Evolutionary conservation across 169 alveolate genomes (phyloP).

Genomic region (Babesia bovis): DNA sequence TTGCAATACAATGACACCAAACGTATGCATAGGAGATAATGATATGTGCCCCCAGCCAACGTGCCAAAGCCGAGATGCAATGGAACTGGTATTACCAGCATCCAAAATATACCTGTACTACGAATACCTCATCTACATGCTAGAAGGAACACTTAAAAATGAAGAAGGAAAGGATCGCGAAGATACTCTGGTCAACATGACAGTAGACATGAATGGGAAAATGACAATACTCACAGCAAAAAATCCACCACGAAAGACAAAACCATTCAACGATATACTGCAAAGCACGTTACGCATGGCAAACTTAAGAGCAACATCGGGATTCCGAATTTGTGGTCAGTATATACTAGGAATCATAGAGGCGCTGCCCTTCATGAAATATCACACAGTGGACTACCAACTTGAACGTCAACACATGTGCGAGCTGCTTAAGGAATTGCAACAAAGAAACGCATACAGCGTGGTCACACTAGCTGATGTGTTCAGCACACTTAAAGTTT

Average conservation of each 20-base stretch:
- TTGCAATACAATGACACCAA: slow-evolving; percentile 61
- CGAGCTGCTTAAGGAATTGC: slow-evolving; percentile 40
- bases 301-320: slow-evolving; percentile 47
- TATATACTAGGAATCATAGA: slow-evolving; percentile 66
- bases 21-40: slow-evolving; percentile 51
- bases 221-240: slow-evolving; percentile 32
- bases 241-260: slow-evolving; percentile 31
- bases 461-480: slow-evolving; percentile 41
- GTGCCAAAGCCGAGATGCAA: slow-evolving; percentile 66
- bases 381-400: slow-evolving; percentile 63
- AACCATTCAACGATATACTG: slow-evolving; percentile 38
- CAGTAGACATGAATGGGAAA: slow-evolving; percentile 56
- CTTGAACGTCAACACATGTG: slow-evolving; percentile 54
- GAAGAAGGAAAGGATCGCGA: slow-evolving; percentile 2
- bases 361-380: slow-evolving; percentile 59
- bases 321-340: slow-evolving; percentile 58
- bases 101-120: slow-evolving; percentile 61
- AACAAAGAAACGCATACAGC: slow-evolving; percentile 61
- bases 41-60: slow-evolving; percentile 69
- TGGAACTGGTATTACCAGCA: slow-evolving; percentile 59
- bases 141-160: slow-evolving; percentile 45
- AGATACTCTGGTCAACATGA: slow-evolving; percentile 49
- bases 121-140: slow-evolving; percentile 66
- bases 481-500: slow-evolving; percentile 16
- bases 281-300: slow-evolving; percentile 15